Percentiles rank a stretch among this genome's conserved stretches.
Evolutionary conservation across 176 grass and related monocot genomes (phyloP).

Genomic region (Zea luxurians): DNA sequence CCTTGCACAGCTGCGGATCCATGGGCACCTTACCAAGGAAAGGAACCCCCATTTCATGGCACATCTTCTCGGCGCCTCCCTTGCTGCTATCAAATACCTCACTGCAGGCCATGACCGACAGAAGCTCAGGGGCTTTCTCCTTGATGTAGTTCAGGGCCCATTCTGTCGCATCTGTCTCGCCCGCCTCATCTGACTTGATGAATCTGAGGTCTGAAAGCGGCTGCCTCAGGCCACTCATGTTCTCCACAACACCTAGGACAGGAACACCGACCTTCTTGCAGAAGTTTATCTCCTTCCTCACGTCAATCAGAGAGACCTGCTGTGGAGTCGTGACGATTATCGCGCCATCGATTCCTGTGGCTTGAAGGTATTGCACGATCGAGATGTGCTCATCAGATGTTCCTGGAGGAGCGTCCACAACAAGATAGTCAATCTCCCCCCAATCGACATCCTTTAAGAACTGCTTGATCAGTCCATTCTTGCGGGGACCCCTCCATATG

Average conservation of each 20-base stretch:
- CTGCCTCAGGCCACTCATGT: constrained; percentile 63
- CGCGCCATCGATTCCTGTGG: constrained; percentile 72
- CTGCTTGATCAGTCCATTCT: constrained; percentile 66
- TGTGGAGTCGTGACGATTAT: constrained; percentile 90
- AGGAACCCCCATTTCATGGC: constrained; percentile 72
- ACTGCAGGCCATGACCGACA: constrained; percentile 57
- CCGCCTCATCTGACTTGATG: constrained; percentile 40
- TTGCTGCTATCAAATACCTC: constrained; percentile 86
- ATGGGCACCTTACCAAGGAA: constrained; percentile 93
- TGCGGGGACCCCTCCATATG: constrained; percentile 64
- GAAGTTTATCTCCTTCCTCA: constrained; percentile 65
- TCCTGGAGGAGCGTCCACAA: constrained; percentile 77
- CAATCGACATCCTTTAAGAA: constrained; percentile 66
- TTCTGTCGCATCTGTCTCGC: constrained; percentile 56
- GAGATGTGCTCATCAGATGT: constrained; percentile 96
- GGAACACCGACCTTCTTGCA: constrained; percentile 60
- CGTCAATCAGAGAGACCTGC: constrained; percentile 70
- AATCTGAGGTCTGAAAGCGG: constrained; percentile 56
- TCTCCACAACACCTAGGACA: constrained; percentile 57
- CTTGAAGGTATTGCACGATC: constrained; percentile 88
- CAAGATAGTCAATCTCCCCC: constrained; percentile 62
- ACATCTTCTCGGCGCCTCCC: constrained; percentile 83
- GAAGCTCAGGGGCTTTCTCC: constrained; percentile 71
- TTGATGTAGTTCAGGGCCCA: constrained; percentile 60
- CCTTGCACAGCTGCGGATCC: constrained; percentile 85